Evolutionary conservation across 495 filamentous ascomycete genomes (phyloP).

Genomic region (Astrocystis sublimbata): DNA sequence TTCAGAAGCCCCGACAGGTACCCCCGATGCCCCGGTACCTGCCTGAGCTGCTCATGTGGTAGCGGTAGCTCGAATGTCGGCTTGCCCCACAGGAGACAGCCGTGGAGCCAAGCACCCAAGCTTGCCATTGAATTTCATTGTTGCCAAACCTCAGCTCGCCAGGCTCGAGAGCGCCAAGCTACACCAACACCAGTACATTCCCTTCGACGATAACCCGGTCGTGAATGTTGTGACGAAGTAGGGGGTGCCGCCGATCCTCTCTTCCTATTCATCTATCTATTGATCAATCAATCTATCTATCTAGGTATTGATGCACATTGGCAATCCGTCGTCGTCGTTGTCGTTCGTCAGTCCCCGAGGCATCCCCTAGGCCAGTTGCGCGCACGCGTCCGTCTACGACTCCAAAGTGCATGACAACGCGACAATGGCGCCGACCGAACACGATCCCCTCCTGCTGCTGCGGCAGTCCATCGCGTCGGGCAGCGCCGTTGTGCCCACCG

Average conservation of each 20-base stretch:
- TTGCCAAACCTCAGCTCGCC: not conserved
- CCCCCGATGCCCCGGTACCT: slow-evolving; percentile 4
- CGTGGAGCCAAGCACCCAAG: no score
- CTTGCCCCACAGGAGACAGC: not conserved
- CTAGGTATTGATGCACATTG: not conserved
- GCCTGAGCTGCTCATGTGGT: not conserved
- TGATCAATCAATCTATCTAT: no score
- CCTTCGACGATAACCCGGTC: not conserved
- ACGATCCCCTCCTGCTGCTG: slow-evolving; percentile 76
- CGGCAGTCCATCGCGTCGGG: slow-evolving; percentile 73
- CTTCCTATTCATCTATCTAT: no score
- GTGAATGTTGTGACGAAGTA: not conserved
- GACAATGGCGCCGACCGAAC: slow-evolving; percentile 42
- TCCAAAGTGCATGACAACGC: no score
- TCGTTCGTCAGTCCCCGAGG: not conserved
- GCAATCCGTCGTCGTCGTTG: no score
- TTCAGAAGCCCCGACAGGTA: no score
- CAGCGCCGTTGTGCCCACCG: slow-evolving; percentile 66
- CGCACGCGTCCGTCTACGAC: not conserved
- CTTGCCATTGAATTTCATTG: slow-evolving; percentile 13
- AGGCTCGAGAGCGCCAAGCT: not conserved
- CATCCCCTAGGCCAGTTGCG: not conserved
- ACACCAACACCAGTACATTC: not conserved
- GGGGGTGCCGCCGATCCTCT: no score
- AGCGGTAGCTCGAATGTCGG: no score